Evolutionary conservation across 371 early-diverging fungal genomes (phyloP), one percentile per base, ranked within the genome.

Genomic region (Umbelopsis sp.): DNA sequence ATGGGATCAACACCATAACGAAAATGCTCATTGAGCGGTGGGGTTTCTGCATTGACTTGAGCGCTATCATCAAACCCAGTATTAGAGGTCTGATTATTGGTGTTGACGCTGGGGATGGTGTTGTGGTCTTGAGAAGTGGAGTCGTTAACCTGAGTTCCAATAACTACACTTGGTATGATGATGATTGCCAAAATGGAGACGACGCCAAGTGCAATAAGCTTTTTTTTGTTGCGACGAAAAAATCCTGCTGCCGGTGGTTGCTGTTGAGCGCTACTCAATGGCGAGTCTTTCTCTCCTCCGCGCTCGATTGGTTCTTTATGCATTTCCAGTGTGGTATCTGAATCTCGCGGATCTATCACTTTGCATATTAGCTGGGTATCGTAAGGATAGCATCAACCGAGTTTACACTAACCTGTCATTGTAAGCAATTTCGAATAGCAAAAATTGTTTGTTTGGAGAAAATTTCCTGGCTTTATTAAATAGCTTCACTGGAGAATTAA

Each of bases 11-110:
- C 79, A 20, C 83, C 79, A 41, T 87, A 87, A 3, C 72, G 74
- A 69, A 92, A 92, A 1, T 79, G 75, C 52, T 85, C 74, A n/a
- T 73, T 72, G 20, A 88, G 69, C 0, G 85, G 76, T 4, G 86
- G 88, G 0, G 82, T 80, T 35, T 72, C 63, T 1, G 63, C 62
- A 53, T 88, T 85, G 24, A 72, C 72, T 29, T 68, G 73, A 0
- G 70, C 70, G 2, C 74, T 67, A 53, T 80, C 76, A 64, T 82
- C 74, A 74, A 78, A 80, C 12, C 63, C 52, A 63, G 70, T 67
- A 11, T 25, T 22, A 24, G 14, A n/a, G 6, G 45, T 52, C 8
- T 53, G 14, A 29, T 2, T 53, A 22, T 12, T 29, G 29, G 2
- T 32, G 25, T 24, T 29, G 3, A 11, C 35, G 14, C 48, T 20